Percentiles rank a stretch among this genome's conserved stretches.
Evolutionary conservation across 305 asterid species (phyloP).

Genomic region (Ruellia speciosa): DNA sequence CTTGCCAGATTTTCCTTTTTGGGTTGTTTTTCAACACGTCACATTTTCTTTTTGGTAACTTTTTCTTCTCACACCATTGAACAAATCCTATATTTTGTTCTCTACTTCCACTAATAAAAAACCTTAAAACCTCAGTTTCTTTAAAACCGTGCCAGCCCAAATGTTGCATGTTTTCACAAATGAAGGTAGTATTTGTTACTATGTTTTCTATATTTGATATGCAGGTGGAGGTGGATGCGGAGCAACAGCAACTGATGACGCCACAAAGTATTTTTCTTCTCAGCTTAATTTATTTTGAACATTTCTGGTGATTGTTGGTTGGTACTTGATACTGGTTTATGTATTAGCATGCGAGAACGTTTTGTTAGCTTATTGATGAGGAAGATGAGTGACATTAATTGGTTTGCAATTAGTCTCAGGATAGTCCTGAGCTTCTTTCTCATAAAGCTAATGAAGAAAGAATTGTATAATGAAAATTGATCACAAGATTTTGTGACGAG

Average conservation of each 20-base stretch:
- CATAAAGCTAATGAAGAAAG: background rate
- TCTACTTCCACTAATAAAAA: too few species aligned
- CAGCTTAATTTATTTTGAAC: background rate
- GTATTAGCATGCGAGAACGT: background rate
- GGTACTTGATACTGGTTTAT: background rate
- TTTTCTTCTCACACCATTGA: too few species aligned
- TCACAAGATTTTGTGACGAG: background rate
- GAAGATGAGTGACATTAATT: background rate
- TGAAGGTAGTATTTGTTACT: background rate
- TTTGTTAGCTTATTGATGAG: too few species aligned
- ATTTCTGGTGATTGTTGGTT: background rate
- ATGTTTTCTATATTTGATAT: conserved; percentile 8
- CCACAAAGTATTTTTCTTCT: conserved; percentile 58
- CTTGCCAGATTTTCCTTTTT: too few species aligned
- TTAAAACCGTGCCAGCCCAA: too few species aligned
- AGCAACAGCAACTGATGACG: conserved; percentile 50
- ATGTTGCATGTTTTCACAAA: background rate
- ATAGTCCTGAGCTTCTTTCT: background rate
- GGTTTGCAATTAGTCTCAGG: background rate
- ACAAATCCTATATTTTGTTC: too few species aligned
- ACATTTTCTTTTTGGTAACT: too few species aligned
- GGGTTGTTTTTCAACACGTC: too few species aligned
- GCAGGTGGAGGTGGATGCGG: conserved; percentile 56
- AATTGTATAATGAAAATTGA: background rate
- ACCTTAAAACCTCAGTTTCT: too few species aligned